Base-by-base conservation (phyloP, 257 asterid genomes). In the Jacaranda mimosifolia region DNA sequence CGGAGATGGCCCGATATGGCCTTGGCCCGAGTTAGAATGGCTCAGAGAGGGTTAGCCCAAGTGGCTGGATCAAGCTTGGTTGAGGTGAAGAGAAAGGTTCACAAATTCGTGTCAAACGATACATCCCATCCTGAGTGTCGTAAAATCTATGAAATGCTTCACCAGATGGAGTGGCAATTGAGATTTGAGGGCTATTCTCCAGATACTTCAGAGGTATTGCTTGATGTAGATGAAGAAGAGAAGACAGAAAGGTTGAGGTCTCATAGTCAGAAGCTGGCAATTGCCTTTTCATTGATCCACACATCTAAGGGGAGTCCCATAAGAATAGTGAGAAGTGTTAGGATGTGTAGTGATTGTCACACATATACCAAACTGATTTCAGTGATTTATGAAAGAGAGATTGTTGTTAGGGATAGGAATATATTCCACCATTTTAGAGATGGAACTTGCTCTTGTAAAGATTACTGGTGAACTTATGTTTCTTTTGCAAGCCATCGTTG, bases 331-430 rank as follows among this genome's bases (percentile, higher is more conserved):
- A 89, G 98, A 76, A 92, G 88, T 74, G 90, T 92, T 32, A 88
- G 95, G 83, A 94, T 94, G 98, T 92, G 98, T 59, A 82, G 91
- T 59, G 98, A 94, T 76, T 91, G 98, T 78, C 98, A 91, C 89
- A 78, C 83, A 3, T 91, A 89, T 72, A 85, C 95, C 42, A 92
- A 92, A 74, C 76, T 87, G 19, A 82, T 92, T 63, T 92, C 98
- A 11, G 77, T 36, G 63, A 91, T 92, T 71, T 94, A 91, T 73
- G 88, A 85, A 79, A 73, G 96, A 53, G 89, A 86, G 17, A 92
- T 91, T 55, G 71, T 75, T 59, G 95, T 94, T 26, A 89, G 89
- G 84, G 95, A 92, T 89, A 69, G 91, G 72, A 92, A 91, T 84
- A 78, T 84, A 62, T 92, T 88, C 82, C 98, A 94, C 85, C 87